Evolutionary conservation across 768 basidiomycete genomes (phyloP), one percentile per base, ranked within the genome.

Genomic region (Russula griseocarnosa): DNA sequence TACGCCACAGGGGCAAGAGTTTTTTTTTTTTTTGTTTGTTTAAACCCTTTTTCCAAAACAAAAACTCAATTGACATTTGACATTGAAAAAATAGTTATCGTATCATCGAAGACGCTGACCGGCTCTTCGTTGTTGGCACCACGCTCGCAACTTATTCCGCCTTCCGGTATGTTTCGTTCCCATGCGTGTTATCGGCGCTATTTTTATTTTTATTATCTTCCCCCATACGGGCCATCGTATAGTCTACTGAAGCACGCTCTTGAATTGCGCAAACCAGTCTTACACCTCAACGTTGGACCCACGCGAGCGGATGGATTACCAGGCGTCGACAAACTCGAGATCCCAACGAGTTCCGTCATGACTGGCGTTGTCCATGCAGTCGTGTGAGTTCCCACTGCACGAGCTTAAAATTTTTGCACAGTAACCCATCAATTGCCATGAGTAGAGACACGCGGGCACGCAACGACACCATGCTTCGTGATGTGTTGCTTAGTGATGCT

Each of bases 141-240:
- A 94, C 92, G 1, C 82, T 97, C 30, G 94, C 96, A 0, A 98
- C 95, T 0, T 97, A 90, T 75, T 94, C 92, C 7, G 93, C 94
- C 3, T 97, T 88, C 75, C 81, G 91, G 91, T 90, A 67, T 28
- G 76, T 60, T 46, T 34, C 26, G 38, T 40, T 18, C 38, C 16
- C 40, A 3, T 32, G 55, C 40, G 3, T 32, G 55, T 28, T 9
- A 24, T 58, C 16, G 20, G n/a, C 36, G 22, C 28, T 32, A 26
- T 24, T 32, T 22, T 30, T 24, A 13, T 26, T 16, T 24, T 16
- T 5, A n/a, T n/a, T 8, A 47, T 47, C 14, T 20, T 11, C 16
- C 18, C 34, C 65, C 36, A 13, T 36, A 91, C 26, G 13, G 24
- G 53, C 34, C 30, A 49, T 40, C n/a, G 16, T 16, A 36, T 3